phyloP scores from a whole-genome alignment of 345 rosid species.

The Aquilaria sinensis region DNA sequence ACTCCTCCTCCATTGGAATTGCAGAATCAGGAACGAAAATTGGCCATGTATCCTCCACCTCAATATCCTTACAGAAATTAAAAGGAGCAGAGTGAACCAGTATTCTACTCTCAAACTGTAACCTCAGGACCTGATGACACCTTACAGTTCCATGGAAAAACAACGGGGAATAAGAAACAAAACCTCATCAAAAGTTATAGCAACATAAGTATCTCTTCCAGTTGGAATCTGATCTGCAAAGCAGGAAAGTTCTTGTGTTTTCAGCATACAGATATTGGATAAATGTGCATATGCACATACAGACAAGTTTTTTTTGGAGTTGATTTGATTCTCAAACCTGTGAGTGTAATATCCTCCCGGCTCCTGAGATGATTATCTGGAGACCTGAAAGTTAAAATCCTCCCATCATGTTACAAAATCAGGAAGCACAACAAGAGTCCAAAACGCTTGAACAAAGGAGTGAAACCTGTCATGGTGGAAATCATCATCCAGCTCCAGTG shows the following conservation, averaged over 20 bases:
- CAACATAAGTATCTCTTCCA: conserved; percentile 55
- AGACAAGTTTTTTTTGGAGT: neutral
- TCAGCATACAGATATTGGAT: no score
- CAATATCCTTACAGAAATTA: conserved; percentile 28
- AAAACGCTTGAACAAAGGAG: neutral
- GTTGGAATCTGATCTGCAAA: conserved; percentile 61
- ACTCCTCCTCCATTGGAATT: conserved; percentile 35
- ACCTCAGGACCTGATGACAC: conserved; percentile 5
- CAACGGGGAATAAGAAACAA: conserved; percentile 1
- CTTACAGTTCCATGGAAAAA: neutral
- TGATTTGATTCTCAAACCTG: conserved; percentile 24
- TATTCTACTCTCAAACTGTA: neutral
- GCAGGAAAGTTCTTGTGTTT: neutral
- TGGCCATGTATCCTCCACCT: conserved; percentile 12
- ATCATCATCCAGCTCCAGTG: conserved; percentile 42
- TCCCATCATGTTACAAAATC: neutral
- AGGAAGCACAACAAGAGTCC: neutral
- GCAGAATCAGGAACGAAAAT: conserved; percentile 21
- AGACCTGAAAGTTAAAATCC: conserved; percentile 24
- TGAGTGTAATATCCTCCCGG: conserved; percentile 69
- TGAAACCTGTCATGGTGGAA: conserved; percentile 30
- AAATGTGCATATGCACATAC: neutral
- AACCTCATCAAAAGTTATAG: conserved; percentile 71
- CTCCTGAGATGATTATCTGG: conserved; percentile 46
- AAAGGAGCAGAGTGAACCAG: conserved; percentile 9